Conservation (phyloP, 805 yeast genomes). For the Wickerhamiella musiphila region DNA sequence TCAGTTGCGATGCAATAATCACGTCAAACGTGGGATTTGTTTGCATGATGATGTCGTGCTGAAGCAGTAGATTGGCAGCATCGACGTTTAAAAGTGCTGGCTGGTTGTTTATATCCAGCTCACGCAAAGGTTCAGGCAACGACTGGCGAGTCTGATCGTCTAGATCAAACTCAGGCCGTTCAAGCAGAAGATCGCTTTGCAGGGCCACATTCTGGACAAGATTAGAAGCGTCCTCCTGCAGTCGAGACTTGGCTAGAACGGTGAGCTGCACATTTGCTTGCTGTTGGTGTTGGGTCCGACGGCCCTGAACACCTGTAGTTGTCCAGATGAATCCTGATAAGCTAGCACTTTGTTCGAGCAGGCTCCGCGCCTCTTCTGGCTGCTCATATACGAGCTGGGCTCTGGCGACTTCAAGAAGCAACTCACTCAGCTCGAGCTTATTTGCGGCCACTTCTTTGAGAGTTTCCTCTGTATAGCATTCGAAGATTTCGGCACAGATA, state of each 20-base stretch:
- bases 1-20: conserved; percentile 65
- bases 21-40: conserved; percentile 56
- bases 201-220: conserved; percentile 41
- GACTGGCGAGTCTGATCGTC: conserved; percentile 29
- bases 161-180: conserved; percentile 44
- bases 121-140: conserved; percentile 22
- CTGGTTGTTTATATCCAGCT: conserved; percentile 65
- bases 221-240: background rate
- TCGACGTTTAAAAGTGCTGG: conserved; percentile 59
- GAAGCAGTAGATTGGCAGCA: conserved; percentile 51
- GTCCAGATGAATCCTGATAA: conserved; percentile 46
- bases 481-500: conserved; percentile 15
- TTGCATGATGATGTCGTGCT: conserved; percentile 44
- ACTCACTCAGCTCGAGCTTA: conserved; percentile 28
- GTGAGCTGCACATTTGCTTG: conserved; percentile 56
- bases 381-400: conserved; percentile 21
- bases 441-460: conserved; percentile 13
- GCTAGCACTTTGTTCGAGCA: conserved; percentile 19
- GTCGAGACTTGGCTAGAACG: conserved; percentile 37
- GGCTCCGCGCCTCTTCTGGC: conserved; percentile 14
- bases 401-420: conserved; percentile 52
- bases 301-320: conserved; percentile 77
- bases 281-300: conserved; percentile 67
- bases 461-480: conserved; percentile 9
- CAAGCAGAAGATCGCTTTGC: conserved; percentile 63